Evolutionary conservation across 169 alveolate genomes (phyloP).

Genomic region (Plasmodium cynomolgi): DNA sequence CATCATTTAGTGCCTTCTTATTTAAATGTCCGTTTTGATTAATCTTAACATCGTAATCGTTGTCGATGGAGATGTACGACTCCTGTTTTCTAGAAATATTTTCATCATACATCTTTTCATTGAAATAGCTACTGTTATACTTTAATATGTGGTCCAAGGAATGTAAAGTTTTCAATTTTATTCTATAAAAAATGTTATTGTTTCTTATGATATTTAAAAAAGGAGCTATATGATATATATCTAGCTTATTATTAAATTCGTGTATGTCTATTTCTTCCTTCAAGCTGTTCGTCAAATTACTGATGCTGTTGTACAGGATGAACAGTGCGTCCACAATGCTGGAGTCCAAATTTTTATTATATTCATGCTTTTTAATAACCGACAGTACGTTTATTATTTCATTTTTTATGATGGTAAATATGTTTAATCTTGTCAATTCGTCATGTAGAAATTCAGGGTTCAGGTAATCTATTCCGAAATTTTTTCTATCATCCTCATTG

Average conservation of each 20-base stretch:
- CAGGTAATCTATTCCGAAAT: background rate
- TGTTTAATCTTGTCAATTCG: slow-evolving; percentile 44
- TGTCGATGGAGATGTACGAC: slow-evolving; percentile 12
- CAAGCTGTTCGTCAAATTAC: slow-evolving; percentile 42
- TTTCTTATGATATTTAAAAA: slow-evolving; percentile 74
- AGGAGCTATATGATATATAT: slow-evolving; percentile 74
- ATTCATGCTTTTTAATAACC: slow-evolving; percentile 69
- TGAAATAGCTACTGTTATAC: slow-evolving; percentile 37
- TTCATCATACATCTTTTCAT: slow-evolving; percentile 12
- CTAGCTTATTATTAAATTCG: slow-evolving; percentile 56
- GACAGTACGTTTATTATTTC: slow-evolving; percentile 74
- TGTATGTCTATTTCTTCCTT: slow-evolving; percentile 39
- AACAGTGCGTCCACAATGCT: slow-evolving; percentile 71
- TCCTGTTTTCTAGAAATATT: background rate
- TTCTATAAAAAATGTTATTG: slow-evolving; percentile 67
- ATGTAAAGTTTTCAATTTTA: slow-evolving; percentile 57
- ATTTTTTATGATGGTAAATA: slow-evolving; percentile 72
- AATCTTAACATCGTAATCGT: background rate
- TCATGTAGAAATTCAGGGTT: slow-evolving; percentile 2
- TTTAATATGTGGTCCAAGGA: slow-evolving; percentile 69
- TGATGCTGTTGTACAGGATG: slow-evolving; percentile 67
- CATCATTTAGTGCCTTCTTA: background rate
- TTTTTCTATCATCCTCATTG: slow-evolving; percentile 5
- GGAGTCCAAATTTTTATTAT: slow-evolving; percentile 67
- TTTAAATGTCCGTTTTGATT: background rate